Evolutionary conservation across 495 filamentous ascomycete genomes (phyloP), one percentile per base, ranked within the genome.

Genomic region (Lasiosphaeria miniovina): DNA sequence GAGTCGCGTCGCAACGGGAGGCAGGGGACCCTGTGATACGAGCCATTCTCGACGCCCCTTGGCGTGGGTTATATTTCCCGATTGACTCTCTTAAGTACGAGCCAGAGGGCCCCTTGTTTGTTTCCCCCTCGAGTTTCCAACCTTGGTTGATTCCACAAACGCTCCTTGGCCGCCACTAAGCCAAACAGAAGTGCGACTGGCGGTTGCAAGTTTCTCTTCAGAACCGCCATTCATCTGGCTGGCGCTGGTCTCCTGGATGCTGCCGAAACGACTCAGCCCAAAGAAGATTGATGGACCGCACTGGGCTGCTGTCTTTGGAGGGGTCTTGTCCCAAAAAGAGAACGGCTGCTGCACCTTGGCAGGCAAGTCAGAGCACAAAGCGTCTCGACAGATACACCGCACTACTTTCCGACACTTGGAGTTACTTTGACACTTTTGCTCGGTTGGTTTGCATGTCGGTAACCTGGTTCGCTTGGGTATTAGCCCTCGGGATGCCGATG

Each of bases 1-100:
- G 24, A 24, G 24, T 33, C 9, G 49, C 49, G 49, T 51, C 34
- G 49, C 53, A 36, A 45, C n/a, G 36, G 11, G 9, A 24, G 35
- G 52, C 52, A 31, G 36, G 52, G 52, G 33, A n/a, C n/a, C n/a
- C 15, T 55, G 17, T 43, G 36, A 12, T 41, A 6, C 8, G 34
- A 14, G 41, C 41, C 54, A 2, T 56, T 43, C 43, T 56, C 38
- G 40, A 14, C 54, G 35, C 32, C 17, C 49, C 54, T 56, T 56
- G 54, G 54, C 41, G 52, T 43, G 50, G 50, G 34, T 34, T 35
- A 36, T 52, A 52, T 52, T 52, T 33, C 50, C 33, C 50, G 49
- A 52, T 34, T 24, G 24, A 24, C 24, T 24, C 24, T 24, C 33
- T 52, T 34, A 34, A 34, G 38, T 36, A 52, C 32, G 32, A 36